phyloP scores from a whole-genome alignment of 2,329 filamentous ascomycete genomes.

The Cladobotryum protrusum region DNA sequence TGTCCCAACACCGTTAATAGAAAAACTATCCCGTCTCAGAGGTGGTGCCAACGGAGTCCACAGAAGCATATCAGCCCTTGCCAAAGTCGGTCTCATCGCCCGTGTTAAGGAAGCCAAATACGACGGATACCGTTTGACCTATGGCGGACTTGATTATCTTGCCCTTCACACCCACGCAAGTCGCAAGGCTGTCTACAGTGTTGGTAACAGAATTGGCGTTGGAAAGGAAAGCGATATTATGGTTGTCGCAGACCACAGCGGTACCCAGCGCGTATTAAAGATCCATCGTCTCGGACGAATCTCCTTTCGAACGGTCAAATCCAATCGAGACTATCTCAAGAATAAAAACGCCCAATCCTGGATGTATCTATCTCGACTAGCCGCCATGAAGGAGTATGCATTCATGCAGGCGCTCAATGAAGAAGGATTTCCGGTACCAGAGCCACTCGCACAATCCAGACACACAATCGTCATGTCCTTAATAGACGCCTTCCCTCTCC shows the following conservation, averaged over 20 bases:
- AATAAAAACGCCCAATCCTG: constrained; percentile 75
- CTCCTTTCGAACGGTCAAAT: constrained; percentile 93
- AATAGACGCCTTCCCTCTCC: constrained; percentile 84
- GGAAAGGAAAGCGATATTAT: constrained; percentile 98
- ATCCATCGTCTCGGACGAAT: constrained; percentile 94
- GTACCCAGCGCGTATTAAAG: constrained; percentile 78
- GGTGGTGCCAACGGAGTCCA: constrained; percentile 74
- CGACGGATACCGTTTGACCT: constrained; percentile 93
- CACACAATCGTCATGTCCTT: constrained; percentile 97
- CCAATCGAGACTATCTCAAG: constrained; percentile 90
- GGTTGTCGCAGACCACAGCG: constrained; percentile 76
- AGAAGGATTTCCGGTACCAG: constrained; percentile 84
- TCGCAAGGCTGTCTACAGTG: constrained; percentile 75
- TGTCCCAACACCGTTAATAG: constrained; percentile 84
- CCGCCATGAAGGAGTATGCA: constrained; percentile 87
- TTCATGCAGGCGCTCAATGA: constrained; percentile 85
- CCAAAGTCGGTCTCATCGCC: constrained; percentile 86
- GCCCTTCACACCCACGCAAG: constrained; percentile 85
- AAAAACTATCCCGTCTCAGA: constrained; percentile 73
- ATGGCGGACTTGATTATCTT: constrained; percentile 96
- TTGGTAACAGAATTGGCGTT: constrained; percentile 90
- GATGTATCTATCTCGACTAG: constrained; percentile 96
- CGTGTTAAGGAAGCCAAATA: constrained; percentile 94
- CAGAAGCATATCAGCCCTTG: constrained; percentile 80
- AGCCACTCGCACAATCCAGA: constrained; percentile 80